Evolutionary conservation across 2,329 filamentous ascomycete genomes (phyloP).

Genomic region (Neopestalotiopsis sp.): DNA sequence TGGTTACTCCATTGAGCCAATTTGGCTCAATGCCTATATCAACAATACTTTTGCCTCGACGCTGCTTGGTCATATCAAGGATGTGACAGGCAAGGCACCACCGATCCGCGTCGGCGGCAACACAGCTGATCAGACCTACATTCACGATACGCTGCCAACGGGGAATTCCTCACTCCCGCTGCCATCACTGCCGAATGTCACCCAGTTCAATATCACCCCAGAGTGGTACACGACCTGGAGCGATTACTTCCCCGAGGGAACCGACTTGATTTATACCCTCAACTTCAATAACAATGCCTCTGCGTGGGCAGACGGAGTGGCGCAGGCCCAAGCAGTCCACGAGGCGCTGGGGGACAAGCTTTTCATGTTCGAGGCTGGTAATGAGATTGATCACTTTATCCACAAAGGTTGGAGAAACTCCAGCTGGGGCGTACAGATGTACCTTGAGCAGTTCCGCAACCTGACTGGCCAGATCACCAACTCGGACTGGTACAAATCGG

Average conservation of each 20-base stretch:
- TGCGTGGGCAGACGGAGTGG: constrained; percentile 33
- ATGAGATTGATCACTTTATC: constrained; percentile 44
- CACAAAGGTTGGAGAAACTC: constrained; percentile 39
- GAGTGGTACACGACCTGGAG: constrained; percentile 39
- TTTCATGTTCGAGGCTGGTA: constrained; percentile 40
- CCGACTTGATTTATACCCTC: constrained; percentile 39
- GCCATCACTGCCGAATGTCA: constrained; percentile 29
- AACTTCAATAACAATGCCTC: constrained; percentile 40
- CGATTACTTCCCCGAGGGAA: constrained; percentile 38
- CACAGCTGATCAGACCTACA: constrained; percentile 41
- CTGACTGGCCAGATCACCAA: constrained; percentile 36
- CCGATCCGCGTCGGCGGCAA: constrained; percentile 41
- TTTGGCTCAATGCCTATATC: constrained; percentile 38
- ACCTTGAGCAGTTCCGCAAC: constrained; percentile 39
- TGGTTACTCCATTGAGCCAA: constrained; percentile 41
- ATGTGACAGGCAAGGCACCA: constrained; percentile 36
- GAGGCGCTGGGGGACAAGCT: constrained; percentile 35
- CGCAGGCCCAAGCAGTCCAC: constrained; percentile 36
- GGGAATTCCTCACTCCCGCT: constrained; percentile 35
- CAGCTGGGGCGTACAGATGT: constrained; percentile 36
- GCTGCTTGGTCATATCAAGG: constrained; percentile 33
- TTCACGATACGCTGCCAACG: constrained; percentile 32
- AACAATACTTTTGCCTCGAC: constrained; percentile 34
- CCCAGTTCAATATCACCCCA: constrained; percentile 38
- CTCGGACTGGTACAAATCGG: constrained; percentile 36